Evolutionary conservation across 306 rosid genomes (phyloP), one percentile per base, ranked within the genome.

Genomic region (Hippophae gyantsensis): DNA sequence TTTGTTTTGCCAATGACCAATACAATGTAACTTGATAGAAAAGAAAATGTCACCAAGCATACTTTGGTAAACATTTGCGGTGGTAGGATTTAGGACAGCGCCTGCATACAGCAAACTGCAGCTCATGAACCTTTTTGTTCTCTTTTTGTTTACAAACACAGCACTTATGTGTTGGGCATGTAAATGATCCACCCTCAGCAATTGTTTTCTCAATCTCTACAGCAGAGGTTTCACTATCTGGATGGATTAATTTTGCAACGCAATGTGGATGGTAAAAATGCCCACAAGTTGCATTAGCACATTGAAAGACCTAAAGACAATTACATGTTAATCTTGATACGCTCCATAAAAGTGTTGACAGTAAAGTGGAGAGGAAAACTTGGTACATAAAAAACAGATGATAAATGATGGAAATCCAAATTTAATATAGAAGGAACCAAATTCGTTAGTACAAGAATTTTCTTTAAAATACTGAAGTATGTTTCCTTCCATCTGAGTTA

Each of bases 51-150:
- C 40, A 57, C 43, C 25, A 52, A 61, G 43, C 13, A 27, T 13
- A 42, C 44, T 41, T 76, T 46, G 99, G 99, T 75, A 92, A 74
- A 78, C 99, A 92, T 82, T 88, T 88, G 67, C 86, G 79, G 52
- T 92, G 99, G 69, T 88, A 92, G 7, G 99, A 75, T 69, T 52
- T 82, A 51, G 99, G 96, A 69, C 99, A 92, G 27, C 99, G 99
- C 80, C 99, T 76, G 65, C 96, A 92, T 18, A 92, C 85, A 59
- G 99, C 93, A 82, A 92, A 85, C 63, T 81, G 93, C 40, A 81
- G 52, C 38, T 82, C 81, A 13, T 13, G 69, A 61, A 72, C 66
- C 48, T 76, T 69, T 72, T 80, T 88, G 67, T 88, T 74, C 77
- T 92, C 99, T 74, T 77, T 84, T 78, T 70, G 81, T 67, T 82